Conservation (phyloP, 2,329 filamentous ascomycete species). For the Colletotrichum liriopes region DNA sequence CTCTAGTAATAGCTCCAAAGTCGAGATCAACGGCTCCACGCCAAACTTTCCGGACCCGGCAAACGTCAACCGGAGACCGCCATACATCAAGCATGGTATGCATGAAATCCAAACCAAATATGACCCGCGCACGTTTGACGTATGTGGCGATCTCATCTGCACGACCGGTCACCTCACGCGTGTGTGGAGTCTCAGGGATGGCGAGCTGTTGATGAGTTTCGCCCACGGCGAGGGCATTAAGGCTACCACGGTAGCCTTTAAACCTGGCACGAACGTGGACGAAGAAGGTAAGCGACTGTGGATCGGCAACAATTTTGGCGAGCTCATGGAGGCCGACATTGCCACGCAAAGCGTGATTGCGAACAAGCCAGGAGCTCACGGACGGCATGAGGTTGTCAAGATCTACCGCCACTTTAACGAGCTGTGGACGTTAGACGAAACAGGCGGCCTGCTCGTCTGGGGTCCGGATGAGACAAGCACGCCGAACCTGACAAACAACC, state of each 20-base stretch:
- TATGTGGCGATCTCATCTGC: conserved; percentile 90
- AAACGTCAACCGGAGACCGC: conserved; percentile 86
- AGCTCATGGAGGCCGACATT: conserved; percentile 92
- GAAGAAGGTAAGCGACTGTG: conserved; percentile 88
- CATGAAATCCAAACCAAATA: conserved; percentile 87
- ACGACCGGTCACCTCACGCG: conserved; percentile 89
- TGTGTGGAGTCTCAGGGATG: conserved; percentile 89
- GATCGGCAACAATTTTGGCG: conserved; percentile 91
- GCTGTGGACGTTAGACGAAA: conserved; percentile 94
- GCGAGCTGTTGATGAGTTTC: conserved; percentile 85
- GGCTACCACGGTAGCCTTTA: conserved; percentile 86
- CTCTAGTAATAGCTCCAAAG: conserved; percentile 54
- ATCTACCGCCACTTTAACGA: conserved; percentile 91
- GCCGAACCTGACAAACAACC: conserved; percentile 81
- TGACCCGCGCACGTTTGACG: conserved; percentile 87
- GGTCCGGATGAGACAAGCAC: conserved; percentile 79
- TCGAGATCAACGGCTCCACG: conserved; percentile 60
- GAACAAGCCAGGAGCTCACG: conserved; percentile 81
- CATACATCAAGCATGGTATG: conserved; percentile 79
- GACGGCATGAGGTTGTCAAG: conserved; percentile 83
- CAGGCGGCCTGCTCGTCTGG: conserved; percentile 91
- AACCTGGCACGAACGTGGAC: conserved; percentile 82
- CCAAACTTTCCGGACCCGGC: conserved; percentile 83
- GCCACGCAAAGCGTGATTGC: conserved; percentile 78
- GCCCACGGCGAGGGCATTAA: conserved; percentile 89